Base-by-base conservation (phyloP, 2,329 filamentous ascomycete genomes). In the Aureobasidium sp. region DNA sequence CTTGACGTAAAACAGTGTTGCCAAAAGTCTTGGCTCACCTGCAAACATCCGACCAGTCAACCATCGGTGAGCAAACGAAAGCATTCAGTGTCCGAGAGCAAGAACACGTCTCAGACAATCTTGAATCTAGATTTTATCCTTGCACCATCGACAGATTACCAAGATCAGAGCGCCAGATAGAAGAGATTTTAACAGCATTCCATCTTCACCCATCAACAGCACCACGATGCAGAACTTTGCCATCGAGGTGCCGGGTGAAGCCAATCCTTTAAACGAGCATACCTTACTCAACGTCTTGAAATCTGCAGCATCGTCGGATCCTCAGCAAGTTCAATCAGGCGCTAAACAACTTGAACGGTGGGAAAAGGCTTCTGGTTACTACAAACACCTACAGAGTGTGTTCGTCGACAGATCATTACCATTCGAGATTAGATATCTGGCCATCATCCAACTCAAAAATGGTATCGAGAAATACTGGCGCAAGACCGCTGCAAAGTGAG, bases 381-480 rank as follows among this genome's bases (percentile, higher is more conserved):
- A 81, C 66, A 74, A 74, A 27, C 71, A 81, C 58, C 72, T 81
- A 1, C 78, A 80, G 67, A 83, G 87, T 68, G 84, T 91, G 39
- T 97, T 92, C 72, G 82, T 96, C 66, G 89, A 96, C 76, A 86
- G 85, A 64, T 85, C 85, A 1, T 78, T 95, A 1, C 89, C 90
- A 1, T 76, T 84, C 63, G 87, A 95, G 69, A 84, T 93, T 59
- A 89, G 94, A 64, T 91, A 96, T 70, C 86, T 97, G 12, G 89
- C 93, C 61, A 85, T 97, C 63, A 96, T 97, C 67, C 90, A 96
- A 72, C 82, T 99, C 60, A 97, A 97, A 74, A 97, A 97, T 74
- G 94, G 92, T 61, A 92, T 97, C 74, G 93, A 97, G 73, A 91
- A 88, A 72, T 91, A 91, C 75, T 99, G 94, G 94, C 84, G 94